These are phyloP conservation scores for Chlorella sp. DNA, from an alignment of 139 green algal species.

Conservation along the genomic window DNA sequence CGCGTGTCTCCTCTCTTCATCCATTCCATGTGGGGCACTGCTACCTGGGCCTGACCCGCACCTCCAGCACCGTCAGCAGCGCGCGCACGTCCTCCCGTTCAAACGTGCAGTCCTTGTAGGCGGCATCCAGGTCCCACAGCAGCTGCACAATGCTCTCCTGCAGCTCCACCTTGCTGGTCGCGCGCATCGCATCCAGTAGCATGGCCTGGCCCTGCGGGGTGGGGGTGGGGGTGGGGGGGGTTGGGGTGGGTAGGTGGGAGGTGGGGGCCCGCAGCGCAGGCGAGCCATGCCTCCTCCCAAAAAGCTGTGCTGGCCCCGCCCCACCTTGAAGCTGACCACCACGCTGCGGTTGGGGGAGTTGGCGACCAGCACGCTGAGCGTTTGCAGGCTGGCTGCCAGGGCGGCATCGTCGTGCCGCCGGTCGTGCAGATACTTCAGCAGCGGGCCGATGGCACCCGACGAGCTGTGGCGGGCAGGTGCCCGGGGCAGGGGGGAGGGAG, in stretches of 20 bases:
- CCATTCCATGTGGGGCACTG: too few species aligned
- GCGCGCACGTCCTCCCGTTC: conserved; percentile 20
- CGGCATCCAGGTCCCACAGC: conserved; percentile 45
- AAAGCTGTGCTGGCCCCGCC: too few species aligned
- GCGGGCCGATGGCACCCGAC: conserved; percentile 44
- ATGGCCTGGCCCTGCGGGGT: conserved; percentile 22
- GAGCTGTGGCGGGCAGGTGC: neutral
- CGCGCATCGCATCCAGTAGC: conserved; percentile 23
- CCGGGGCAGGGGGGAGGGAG: neutral
- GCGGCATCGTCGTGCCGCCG: conserved; percentile 22
- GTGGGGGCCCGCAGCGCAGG: neutral
- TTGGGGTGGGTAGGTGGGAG: neutral
- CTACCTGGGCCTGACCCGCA: too few species aligned
- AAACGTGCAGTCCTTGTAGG: conserved; percentile 1
- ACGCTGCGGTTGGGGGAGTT: conserved; percentile 46
- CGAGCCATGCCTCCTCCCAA: too few species aligned
- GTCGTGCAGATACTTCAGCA: conserved; percentile 35
- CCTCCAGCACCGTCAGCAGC: conserved; percentile 22
- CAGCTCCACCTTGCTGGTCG: conserved; percentile 21
- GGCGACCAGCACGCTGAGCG: conserved; percentile 35
- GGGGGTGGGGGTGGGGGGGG: too few species aligned
- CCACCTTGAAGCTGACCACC: conserved; percentile 20
- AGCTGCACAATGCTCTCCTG: conserved; percentile 32
- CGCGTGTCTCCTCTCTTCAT: too few species aligned
- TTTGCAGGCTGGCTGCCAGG: conserved; percentile 30